Evolutionary conservation across 2,329 filamentous ascomycete species (phyloP), one percentile per base, ranked within the genome.

Genomic region (Truncatella angustata): DNA sequence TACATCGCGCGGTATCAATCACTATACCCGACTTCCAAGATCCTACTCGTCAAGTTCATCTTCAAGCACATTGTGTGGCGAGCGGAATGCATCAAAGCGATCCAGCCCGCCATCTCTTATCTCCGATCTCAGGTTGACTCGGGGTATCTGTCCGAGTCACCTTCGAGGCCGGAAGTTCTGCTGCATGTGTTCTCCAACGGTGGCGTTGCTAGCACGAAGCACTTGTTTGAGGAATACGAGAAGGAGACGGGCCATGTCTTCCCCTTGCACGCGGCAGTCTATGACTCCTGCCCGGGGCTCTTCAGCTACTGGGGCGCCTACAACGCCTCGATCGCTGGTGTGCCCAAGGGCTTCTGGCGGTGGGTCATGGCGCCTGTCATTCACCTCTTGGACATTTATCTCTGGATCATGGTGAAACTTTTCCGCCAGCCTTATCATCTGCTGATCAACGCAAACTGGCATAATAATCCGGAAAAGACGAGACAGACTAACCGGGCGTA

Each of bases 181-280:
- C 60, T 77, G 11, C 79, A 81, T 56, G 54, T 73, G 30, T 80
- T 81, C 59, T 81, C 78, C 35, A 81, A 82, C 56, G 78, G 78
- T 49, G 79, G 79, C 43, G 67, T 72, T 21, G 69, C 70, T 49
- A 71, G 72, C 28, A 70, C 76, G 16, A 63, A 63, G 28, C 65
- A 68, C 34, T 59, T 78, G 16, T 72, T 72, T 50, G 56, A 63
- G 24, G 58, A 66, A 11, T 74, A 71, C 50, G 60, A 57, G 32
- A 53, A 55, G 37, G 54, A 60, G 39, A 62, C 58, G 39, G 5
- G 60, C 14, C 56, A 42, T 30, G 24, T 61, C 3, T 64, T 78
- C 48, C 76, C 76, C 26, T 61, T 67, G 5, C 72, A 79, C 55
- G 66, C 72, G 5, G 67, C 72, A 18, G 58, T 80, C 10, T 71